Evolutionary conservation across 345 rosid species (phyloP), one percentile per base, ranked within the genome.

Genomic region (Balakata baccata): DNA sequence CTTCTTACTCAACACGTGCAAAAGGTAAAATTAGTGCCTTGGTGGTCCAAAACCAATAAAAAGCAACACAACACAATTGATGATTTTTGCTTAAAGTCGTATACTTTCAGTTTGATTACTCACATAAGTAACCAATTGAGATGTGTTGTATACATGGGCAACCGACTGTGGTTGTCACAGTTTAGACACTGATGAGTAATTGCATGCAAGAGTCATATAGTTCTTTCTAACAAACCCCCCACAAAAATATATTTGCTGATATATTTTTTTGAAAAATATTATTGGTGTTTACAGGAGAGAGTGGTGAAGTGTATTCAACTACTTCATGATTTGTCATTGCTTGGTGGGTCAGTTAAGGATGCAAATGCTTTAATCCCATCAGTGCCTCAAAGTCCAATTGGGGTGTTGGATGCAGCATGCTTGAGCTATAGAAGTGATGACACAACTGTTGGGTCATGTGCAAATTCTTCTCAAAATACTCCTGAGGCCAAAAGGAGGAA

Each of bases 371-470:
- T 85, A 37, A 74, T 54, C 69, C 68, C 74, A 43, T 78, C 84
- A 10, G 78, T 84, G 77, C 95, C 92, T 0, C 88, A 78, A 14
- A 88, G 90, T 77, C 96, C 96, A 50, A 85, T 79, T 23, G 92
- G 92, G 71, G 92, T 90, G 59, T 74, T 90, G 73, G 96, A 88
- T 66, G 92, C 84, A 0, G 87, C 89, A 70, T 87, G 95, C 83
- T 76, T 90, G 86, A 90, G 92, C 87, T 86, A 83, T 66, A 88
- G 76, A 78, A 86, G 85, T 68, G 84, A 87, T 67, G 87, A 84
- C 64, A 72, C 83, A 6, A 37, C 85, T 16, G 82, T 71, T 65
- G 89, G 81, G 52, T 82, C 84, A 67, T 78, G 83, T 75, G 81
- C 80, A 58, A 80, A 78, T 80, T 85, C 91, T 61, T 81, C 87